Base-by-base conservation (phyloP, 257 asterid species). In the Plectranthus barbatus region DNA sequence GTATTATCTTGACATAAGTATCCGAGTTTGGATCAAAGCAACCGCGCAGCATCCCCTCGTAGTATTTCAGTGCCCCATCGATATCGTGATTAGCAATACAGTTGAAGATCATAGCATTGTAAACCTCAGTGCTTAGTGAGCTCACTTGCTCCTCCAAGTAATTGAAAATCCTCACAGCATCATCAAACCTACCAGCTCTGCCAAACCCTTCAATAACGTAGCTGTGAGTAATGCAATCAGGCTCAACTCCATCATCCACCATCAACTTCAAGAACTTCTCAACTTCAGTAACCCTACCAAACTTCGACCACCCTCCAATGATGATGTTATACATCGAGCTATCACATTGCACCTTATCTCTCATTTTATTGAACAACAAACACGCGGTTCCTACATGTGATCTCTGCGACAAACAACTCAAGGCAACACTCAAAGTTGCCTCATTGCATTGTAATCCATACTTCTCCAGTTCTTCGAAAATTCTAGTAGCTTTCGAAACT, bases 231-330 rank as follows among this genome's bases (percentile, higher is more conserved):
- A 69, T 62, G 69, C 80, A 72, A 69, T 82, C 80, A 1, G 95
- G 90, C 70, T 82, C 83, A 29, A 82, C 66, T 62, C 97, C 97
- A 66, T 76, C 83, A 47, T 82, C 87, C 59, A 83, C 86, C 99
- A 92, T 80, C 56, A 53, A 76, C 72, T 77, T 74, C 79, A 92
- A 73, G 49, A 48, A 64, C 45, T 55, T 79, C 74, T 88, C 91
- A 4, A 92, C 79, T 75, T 89, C 90, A 50, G 58, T 20, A 49
- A 92, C 79, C 77, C 82, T 79, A 10, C 99, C 96, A 10, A 76
- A 44, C 67, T 70, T 86, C 2, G 95, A 78, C 95, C 95, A 86
- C 75, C 96, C 97, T 61, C 96, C 86, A 42, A 92, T 79, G 31
- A 92, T 71, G 6, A 71, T 48, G 56, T 83, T 85, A 55, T 80